Conservation (phyloP, 306 rosid genomes). For the Cucurbita moschata region DNA sequence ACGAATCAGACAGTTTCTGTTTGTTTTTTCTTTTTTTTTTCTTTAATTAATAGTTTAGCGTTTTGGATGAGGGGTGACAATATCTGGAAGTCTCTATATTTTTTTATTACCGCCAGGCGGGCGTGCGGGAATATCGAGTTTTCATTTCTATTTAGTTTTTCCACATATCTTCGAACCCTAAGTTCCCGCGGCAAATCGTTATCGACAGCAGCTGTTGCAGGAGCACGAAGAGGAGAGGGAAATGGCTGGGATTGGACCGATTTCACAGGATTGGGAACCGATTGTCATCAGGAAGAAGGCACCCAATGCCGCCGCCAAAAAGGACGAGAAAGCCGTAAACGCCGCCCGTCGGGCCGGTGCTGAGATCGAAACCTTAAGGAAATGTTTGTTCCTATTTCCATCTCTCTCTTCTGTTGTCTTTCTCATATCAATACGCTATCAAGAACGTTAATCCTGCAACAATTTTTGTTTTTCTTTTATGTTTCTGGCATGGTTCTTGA, state of each 20-base stretch:
- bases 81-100: neutral
- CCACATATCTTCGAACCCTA: neutral
- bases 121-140: neutral
- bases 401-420: neutral
- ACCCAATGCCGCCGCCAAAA: conserved; percentile 73
- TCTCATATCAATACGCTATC: neutral
- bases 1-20: no score
- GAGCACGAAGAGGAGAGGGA: neutral
- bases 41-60: no score
- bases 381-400: conserved; percentile 19
- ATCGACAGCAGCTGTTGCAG: neutral
- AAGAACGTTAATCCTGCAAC: neutral
- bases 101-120: neutral
- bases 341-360: conserved; percentile 88
- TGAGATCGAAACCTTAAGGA: conserved; percentile 63
- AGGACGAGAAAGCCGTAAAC: conserved; percentile 89
- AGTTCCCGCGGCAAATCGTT: neutral
- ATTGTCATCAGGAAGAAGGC: conserved; percentile 76
- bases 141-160: neutral
- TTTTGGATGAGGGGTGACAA: neutral
- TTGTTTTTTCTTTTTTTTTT: no score
- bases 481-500: neutral
- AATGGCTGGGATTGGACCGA: conserved; percentile 68
- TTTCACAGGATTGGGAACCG: conserved; percentile 86
- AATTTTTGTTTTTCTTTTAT: neutral